These are phyloP conservation scores for Rutidosis leptorrhynchoides DNA, from an alignment of 129 eudicot genomes.

Conservation along the genomic window DNA sequence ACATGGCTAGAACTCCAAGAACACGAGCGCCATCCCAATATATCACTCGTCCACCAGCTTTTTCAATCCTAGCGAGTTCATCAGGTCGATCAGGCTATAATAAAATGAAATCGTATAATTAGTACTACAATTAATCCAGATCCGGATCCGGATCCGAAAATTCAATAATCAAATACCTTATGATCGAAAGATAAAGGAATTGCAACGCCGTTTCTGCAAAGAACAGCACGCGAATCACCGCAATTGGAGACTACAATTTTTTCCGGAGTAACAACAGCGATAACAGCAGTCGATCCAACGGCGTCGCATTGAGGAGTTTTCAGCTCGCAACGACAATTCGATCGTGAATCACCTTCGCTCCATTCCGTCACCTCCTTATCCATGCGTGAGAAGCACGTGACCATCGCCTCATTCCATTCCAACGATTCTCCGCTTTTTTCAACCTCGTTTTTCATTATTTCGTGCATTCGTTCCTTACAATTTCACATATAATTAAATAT, in stretches of 20 bases:
- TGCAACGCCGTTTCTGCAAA: constrained; percentile 74
- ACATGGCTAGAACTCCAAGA: constrained; percentile 89
- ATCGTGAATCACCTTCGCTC: constrained; percentile 19
- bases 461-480: constrained; percentile 87
- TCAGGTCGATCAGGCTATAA: constrained; percentile 89
- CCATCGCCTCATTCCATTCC: constrained; percentile 48
- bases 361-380: constrained; percentile 64
- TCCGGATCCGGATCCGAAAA: constrained; percentile 8
- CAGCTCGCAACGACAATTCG: constrained; percentile 72
- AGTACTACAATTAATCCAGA: not conserved
- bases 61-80: constrained; percentile 67
- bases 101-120: not conserved
- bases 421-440: constrained; percentile 21
- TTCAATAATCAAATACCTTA: constrained; percentile 37
- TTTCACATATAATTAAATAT: not conserved
- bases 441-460: constrained; percentile 60
- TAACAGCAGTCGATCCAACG: constrained; percentile 94
- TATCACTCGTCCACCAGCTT: constrained; percentile 88
- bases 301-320: constrained; percentile 90
- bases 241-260: constrained; percentile 71
- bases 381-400: constrained; percentile 57
- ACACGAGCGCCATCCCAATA: constrained; percentile 94
- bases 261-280: constrained; percentile 59
- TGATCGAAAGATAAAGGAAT: constrained; percentile 82
- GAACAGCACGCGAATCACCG: constrained; percentile 90